Conservation (phyloP, 805 yeast genomes). For the Lipomyces sp. region DNA sequence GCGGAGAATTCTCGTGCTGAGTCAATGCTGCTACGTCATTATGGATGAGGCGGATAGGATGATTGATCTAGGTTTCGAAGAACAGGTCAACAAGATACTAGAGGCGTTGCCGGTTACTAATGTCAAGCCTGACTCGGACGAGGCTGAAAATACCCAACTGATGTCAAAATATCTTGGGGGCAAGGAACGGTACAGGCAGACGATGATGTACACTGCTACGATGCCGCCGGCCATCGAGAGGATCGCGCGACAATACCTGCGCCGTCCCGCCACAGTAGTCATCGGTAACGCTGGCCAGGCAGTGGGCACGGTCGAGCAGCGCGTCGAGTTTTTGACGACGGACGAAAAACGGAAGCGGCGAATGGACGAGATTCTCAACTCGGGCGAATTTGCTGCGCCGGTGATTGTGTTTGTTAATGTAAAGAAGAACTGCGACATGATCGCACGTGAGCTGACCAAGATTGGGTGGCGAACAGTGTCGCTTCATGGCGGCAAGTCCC, state of each 20-base stretch:
- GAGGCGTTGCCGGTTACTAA: conserved; percentile 51
- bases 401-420: conserved; percentile 80
- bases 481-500: conserved; percentile 84
- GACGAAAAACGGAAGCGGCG: conserved; percentile 48
- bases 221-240: conserved; percentile 72
- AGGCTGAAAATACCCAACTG: conserved; percentile 25
- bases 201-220: conserved; percentile 94
- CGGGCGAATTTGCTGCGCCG: conserved; percentile 46
- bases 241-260: conserved; percentile 60
- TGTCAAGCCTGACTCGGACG: conserved; percentile 40
- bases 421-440: conserved; percentile 65
- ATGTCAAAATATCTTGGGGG: conserved; percentile 30
- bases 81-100: conserved; percentile 62
- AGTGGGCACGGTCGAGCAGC: conserved; percentile 66
- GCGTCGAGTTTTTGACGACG: conserved; percentile 52
- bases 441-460: conserved; percentile 51
- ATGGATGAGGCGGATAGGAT: conserved; percentile 95
- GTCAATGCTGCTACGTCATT: conserved; percentile 62
- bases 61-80: conserved; percentile 94
- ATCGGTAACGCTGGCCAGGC: conserved; percentile 68
- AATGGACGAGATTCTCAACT: conserved; percentile 42
- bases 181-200: conserved; percentile 44
- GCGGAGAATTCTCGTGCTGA: conserved; percentile 57
- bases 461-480: conserved; percentile 53
- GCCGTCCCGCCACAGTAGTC: conserved; percentile 58